Percentiles rank a stretch among this genome's conserved stretches.
phyloP scores from a whole-genome alignment of 805 yeast species.

The Starmerella lactis-condensi region DNA sequence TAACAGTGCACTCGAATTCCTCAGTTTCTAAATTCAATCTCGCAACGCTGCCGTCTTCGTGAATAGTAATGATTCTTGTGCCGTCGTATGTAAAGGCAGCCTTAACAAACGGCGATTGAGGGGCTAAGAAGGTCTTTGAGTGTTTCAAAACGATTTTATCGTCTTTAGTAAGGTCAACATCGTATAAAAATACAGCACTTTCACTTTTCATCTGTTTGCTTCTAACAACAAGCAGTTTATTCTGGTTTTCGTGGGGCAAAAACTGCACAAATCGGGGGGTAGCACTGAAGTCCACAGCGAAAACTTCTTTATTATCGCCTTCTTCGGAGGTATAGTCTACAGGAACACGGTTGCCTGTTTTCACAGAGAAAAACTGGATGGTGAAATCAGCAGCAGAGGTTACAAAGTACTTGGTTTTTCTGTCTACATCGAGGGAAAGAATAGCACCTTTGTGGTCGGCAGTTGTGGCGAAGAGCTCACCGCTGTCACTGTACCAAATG shows the following conservation, averaged over 20 bases:
- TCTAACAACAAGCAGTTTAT: conserved; percentile 42
- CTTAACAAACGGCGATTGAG: conserved; percentile 30
- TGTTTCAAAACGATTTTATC: conserved; percentile 29
- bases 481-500: conserved; percentile 87
- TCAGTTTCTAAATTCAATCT: conserved; percentile 67
- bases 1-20: conserved; percentile 37
- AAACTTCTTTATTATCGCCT: neutral
- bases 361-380: conserved; percentile 67
- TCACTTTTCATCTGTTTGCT: conserved; percentile 83
- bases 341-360: conserved; percentile 38
- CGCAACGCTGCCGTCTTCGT: conserved; percentile 67
- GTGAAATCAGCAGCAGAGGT: conserved; percentile 87
- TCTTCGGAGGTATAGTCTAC: neutral
- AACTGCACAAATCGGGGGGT: conserved; percentile 88
- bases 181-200: conserved; percentile 57
- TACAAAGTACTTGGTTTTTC: conserved; percentile 43
- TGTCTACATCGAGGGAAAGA: conserved; percentile 80
- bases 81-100: conserved; percentile 78
- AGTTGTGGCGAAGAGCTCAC: conserved; percentile 90
- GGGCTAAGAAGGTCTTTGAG: conserved; percentile 26
- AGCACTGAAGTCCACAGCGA: conserved; percentile 51
- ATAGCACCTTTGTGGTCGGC: conserved; percentile 82
- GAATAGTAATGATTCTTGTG: conserved; percentile 63
- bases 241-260: conserved; percentile 45
- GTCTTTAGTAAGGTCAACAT: conserved; percentile 35